Conservation (phyloP, 305 asterid species). For the Ajuga reptans region DNA sequence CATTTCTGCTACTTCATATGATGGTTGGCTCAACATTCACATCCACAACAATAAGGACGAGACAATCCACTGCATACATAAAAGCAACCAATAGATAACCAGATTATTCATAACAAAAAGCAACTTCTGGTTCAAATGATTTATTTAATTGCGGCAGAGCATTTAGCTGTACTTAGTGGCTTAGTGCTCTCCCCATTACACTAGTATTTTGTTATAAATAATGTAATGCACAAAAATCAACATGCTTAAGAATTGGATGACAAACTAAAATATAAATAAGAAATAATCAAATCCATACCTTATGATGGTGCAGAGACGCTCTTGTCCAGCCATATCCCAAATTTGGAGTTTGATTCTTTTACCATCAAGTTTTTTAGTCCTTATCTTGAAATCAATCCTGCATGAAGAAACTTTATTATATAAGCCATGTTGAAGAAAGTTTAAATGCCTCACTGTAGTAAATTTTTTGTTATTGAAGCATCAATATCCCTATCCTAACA, state of each 20-base stretch:
- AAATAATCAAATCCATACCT: constrained; percentile 43
- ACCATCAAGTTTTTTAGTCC: constrained; percentile 77
- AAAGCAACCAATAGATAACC: too few relatives aligned
- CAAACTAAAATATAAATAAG: neutral
- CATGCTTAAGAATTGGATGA: neutral
- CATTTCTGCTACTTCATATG: too few relatives aligned
- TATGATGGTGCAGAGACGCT: constrained; percentile 85
- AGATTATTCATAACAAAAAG: too few relatives aligned
- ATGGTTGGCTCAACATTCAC: too few relatives aligned
- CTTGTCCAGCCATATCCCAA: constrained; percentile 94
- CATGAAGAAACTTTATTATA: constrained; percentile 22
- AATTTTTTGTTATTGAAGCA: neutral
- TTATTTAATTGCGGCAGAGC: too few relatives aligned
- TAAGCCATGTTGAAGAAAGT: constrained; percentile 5
- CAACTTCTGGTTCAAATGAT: too few relatives aligned
- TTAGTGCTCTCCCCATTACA: too few relatives aligned
- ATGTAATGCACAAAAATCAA: neutral
- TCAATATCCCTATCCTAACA: too few relatives aligned
- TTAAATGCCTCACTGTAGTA: neutral
- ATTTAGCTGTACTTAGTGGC: too few relatives aligned
- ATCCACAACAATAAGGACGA: too few relatives aligned
- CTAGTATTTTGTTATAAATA: neutral
- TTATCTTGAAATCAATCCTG: constrained; percentile 87
- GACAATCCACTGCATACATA: too few relatives aligned
- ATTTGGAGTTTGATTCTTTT: constrained; percentile 76